Conservation (phyloP, 106 monocot genomes). For the Dactylorhiza incarnata region DNA sequence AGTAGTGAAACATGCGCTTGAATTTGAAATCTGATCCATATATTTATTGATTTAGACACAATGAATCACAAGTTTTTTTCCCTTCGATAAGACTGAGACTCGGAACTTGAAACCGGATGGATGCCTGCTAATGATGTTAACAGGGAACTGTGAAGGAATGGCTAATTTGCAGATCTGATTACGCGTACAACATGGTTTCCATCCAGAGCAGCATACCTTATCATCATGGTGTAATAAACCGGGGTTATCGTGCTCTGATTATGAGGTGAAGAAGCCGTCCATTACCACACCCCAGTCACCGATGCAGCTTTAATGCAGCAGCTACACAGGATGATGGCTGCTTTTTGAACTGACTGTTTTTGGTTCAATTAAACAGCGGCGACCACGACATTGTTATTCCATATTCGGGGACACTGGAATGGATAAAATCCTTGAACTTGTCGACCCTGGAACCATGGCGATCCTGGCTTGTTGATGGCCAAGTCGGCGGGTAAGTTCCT, state of each 20-base stretch:
- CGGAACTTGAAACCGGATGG: too few species aligned
- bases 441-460: conserved; percentile 36
- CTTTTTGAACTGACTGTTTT: too few species aligned
- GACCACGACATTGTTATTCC: conserved; percentile 43
- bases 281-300: neutral
- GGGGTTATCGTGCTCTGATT: conserved; percentile 46
- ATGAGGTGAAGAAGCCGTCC: conserved; percentile 22
- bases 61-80: too few species aligned
- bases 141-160: conserved; percentile 11
- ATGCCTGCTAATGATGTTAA: neutral
- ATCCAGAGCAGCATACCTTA: conserved; percentile 16
- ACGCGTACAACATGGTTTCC: neutral
- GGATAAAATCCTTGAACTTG: conserved; percentile 47
- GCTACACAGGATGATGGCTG: too few species aligned
- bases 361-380: conserved; percentile 18
- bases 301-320: too few species aligned
- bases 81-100: too few species aligned
- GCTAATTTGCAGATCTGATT: neutral
- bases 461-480: conserved; percentile 35
- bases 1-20: too few species aligned
- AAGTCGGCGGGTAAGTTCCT: conserved; percentile 32
- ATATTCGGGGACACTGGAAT: conserved; percentile 35
- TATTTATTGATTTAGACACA: too few species aligned
- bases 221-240: conserved; percentile 25
- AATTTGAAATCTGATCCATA: too few species aligned